Evolutionary conservation across 768 basidiomycete genomes (phyloP).

Genomic region (Mycena polygramma): DNA sequence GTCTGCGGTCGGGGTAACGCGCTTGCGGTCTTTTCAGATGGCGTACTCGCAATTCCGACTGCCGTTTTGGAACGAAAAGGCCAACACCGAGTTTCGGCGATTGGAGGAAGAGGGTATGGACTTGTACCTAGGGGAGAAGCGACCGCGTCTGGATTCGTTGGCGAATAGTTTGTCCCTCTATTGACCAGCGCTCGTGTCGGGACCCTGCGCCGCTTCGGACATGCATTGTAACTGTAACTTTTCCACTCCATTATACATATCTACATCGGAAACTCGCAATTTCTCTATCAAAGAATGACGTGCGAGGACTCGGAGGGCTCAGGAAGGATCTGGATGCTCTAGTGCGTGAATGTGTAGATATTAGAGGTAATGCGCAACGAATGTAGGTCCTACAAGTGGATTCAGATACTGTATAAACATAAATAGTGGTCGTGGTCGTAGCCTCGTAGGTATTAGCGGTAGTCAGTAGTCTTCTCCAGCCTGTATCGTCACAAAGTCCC

Average conservation of each 20-base stretch:
- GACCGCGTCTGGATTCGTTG: not conserved
- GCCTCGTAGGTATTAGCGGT: not conserved
- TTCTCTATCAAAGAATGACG: too few species aligned
- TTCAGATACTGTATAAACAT: not conserved
- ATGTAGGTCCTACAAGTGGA: not conserved
- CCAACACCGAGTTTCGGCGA: not conserved
- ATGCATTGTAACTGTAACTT: too few species aligned
- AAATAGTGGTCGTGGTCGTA: not conserved
- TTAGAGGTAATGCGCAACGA: not conserved
- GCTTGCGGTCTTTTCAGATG: not conserved
- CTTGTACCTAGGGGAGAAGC: not conserved
- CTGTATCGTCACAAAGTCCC: not conserved
- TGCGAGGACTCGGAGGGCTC: too few species aligned
- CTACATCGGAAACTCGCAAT: too few species aligned
- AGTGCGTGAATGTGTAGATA: too few species aligned
- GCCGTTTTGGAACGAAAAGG: too few species aligned
- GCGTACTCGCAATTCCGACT: too few species aligned
- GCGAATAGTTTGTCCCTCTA: not conserved
- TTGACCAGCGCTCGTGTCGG: not conserved
- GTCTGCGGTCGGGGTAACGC: not conserved
- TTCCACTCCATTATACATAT: too few species aligned
- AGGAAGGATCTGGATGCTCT: too few species aligned
- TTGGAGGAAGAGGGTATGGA: not conserved
- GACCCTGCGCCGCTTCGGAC: too few species aligned
- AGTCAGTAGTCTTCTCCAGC: constrained; percentile 1